Evolutionary conservation across 352 stramenopile genomes (phyloP).

Genomic region (Pythium oligandrum): DNA sequence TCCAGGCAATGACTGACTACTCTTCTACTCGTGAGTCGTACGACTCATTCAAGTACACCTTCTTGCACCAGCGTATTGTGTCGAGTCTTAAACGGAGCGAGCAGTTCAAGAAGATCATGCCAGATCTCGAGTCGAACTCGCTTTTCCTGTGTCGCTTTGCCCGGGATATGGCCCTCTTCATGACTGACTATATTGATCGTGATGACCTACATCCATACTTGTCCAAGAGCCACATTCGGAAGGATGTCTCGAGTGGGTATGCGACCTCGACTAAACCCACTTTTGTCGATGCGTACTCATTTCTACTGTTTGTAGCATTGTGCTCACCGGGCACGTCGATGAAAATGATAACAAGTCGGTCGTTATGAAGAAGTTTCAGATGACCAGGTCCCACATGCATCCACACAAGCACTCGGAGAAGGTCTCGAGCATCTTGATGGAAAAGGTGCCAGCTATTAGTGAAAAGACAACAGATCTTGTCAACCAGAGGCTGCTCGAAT

Average conservation of each 20-base stretch:
- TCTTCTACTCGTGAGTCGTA: constrained; percentile 59
- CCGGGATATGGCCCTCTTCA: constrained; percentile 57
- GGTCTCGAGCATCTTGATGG: constrained; percentile 53
- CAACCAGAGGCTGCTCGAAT: too few relatives aligned
- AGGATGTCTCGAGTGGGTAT: constrained; percentile 63
- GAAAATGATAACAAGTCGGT: constrained; percentile 60
- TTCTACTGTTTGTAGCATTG: constrained; percentile 25
- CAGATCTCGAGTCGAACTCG: constrained; percentile 68
- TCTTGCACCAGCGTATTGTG: constrained; percentile 76
- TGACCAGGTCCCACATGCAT: constrained; percentile 80
- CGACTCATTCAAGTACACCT: constrained; percentile 74
- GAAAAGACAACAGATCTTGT: constrained; percentile 20
- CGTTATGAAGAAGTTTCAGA: constrained; percentile 76
- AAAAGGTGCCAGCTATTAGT: constrained; percentile 49
- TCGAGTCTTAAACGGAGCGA: constrained; percentile 66
- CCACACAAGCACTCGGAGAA: constrained; percentile 66
- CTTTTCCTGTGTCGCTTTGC: constrained; percentile 62
- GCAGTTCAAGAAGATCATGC: constrained; percentile 34
- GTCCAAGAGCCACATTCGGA: constrained; percentile 59
- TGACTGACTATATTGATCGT: constrained; percentile 73
- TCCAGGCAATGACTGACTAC: constrained; percentile 48
- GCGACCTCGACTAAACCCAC: not conserved
- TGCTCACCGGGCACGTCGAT: constrained; percentile 58
- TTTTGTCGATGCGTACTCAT: too few relatives aligned
- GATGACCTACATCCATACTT: constrained; percentile 76